Percentiles rank a stretch among this genome's conserved stretches.
These are phyloP conservation scores for Ceratocystis colombiana DNA, from an alignment of 2,329 filamentous ascomycete genomes.

Conservation along the genomic window DNA sequence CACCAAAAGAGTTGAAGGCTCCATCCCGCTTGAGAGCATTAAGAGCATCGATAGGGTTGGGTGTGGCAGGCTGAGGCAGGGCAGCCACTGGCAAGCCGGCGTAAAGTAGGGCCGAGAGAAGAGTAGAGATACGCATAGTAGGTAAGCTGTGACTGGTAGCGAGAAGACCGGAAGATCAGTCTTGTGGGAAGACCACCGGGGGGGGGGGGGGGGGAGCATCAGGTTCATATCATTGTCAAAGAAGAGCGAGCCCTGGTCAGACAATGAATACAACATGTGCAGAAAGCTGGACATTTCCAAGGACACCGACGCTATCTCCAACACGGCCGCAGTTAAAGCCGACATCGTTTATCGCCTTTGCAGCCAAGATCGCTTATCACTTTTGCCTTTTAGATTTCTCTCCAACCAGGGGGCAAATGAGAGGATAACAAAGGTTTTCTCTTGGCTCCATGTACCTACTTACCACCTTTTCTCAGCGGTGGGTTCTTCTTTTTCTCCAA, in stretches of 20 bases:
- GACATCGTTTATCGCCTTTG: no score
- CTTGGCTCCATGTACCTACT: no score
- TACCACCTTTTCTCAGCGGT: no score
- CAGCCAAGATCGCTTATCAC: no score
- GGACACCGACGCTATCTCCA: background rate
- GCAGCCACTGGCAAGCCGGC: constrained; percentile 7
- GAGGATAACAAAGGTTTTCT: no score
- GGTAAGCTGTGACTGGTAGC: background rate
- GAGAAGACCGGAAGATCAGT: background rate
- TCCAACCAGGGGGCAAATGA: no score
- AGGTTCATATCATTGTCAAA: background rate
- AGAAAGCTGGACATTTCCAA: background rate
- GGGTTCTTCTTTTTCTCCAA: no score
- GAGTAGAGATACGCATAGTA: background rate
- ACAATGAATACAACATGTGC: background rate
- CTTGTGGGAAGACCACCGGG: background rate
- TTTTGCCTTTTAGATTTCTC: no score
- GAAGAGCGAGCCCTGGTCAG: background rate
- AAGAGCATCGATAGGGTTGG: constrained; percentile 13
- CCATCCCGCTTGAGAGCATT: constrained; percentile 14
- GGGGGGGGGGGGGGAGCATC: background rate
- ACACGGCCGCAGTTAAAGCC: no score
- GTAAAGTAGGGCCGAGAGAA: constrained; percentile 4
- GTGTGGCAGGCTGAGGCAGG: constrained; percentile 10
- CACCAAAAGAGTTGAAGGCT: background rate